These are phyloP conservation scores for Tilletiaria anomala DNA, from an alignment of 1,284 basidiomycete species.

Conservation along the genomic window DNA sequence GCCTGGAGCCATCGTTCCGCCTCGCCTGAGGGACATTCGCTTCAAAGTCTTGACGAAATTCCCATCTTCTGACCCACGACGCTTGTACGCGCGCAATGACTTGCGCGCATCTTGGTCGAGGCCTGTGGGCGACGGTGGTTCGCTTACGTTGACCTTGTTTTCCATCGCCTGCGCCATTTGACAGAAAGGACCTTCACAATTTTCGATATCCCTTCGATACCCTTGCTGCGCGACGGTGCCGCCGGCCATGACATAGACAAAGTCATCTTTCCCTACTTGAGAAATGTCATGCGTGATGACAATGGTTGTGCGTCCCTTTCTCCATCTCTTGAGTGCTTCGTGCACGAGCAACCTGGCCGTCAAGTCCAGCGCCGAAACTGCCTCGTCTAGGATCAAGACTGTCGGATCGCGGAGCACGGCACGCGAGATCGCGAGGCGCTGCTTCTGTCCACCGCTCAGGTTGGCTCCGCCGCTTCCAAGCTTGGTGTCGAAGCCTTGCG, in stretches of 20 bases:
- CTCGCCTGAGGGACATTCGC: no score
- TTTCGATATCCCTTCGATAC: no score
- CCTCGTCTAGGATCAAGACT: constrained; percentile 87
- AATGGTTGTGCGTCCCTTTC: constrained; percentile 71
- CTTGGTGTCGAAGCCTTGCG: constrained; percentile 72
- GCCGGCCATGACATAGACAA: constrained; percentile 76
- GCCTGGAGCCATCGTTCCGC: no score
- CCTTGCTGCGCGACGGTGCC: constrained; percentile 78
- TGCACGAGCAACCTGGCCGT: constrained; percentile 75
- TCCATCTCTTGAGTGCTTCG: constrained; percentile 70
- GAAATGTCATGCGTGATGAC: constrained; percentile 91
- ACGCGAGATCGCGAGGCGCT: constrained; percentile 77
- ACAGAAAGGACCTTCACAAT: no score
- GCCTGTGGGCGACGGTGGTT: no score
- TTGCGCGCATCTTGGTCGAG: no score
- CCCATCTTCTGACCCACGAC: no score
- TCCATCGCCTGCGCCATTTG: no score
- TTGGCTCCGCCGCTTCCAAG: constrained; percentile 56
- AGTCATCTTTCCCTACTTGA: constrained; percentile 62
- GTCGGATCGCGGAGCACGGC: constrained; percentile 73
- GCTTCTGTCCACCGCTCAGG: constrained; percentile 82
- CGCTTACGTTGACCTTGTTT: no score
- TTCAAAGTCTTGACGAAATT: no score
- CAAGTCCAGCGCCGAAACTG: constrained; percentile 83
- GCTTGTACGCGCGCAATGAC: no score